Percentiles rank a stretch among this genome's conserved stretches.
Conservation (phyloP, 495 filamentous ascomycete genomes). For the Cenococcum geophilum region DNA sequence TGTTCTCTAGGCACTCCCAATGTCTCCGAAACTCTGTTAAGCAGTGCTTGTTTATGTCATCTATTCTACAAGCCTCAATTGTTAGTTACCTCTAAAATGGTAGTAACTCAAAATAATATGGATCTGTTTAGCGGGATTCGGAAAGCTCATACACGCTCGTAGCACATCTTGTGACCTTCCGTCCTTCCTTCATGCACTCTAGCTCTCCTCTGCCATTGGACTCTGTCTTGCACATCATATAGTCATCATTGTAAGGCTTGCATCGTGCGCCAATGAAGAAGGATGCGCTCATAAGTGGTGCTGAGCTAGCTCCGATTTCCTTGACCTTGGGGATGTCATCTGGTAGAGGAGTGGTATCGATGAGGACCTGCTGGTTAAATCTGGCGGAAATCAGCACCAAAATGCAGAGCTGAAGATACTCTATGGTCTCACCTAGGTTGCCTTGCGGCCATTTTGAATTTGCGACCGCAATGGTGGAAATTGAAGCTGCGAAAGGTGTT, state of each 20-base stretch:
- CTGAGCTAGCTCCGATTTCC: conserved; percentile 86
- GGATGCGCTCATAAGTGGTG: conserved; percentile 82
- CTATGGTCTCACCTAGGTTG: conserved; percentile 36
- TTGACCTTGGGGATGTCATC: conserved; percentile 81
- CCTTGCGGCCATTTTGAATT: conserved; percentile 39
- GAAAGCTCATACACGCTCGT: conserved; percentile 74
- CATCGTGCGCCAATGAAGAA: conserved; percentile 97
- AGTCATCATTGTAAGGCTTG: conserved; percentile 95
- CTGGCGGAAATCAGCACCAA: conserved; percentile 45
- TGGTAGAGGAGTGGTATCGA: conserved; percentile 95
- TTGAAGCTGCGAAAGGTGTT: conserved; percentile 15
- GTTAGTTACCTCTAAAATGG: conserved; percentile 8
- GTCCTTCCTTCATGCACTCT: conserved; percentile 90
- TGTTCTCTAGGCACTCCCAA: conserved; percentile 92
- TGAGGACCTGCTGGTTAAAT: conserved; percentile 85
- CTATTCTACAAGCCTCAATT: conserved; percentile 53
- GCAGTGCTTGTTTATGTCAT: conserved; percentile 94
- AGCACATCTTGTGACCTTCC: conserved; percentile 93
- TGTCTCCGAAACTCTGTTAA: conserved; percentile 83
- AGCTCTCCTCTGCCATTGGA: conserved; percentile 80
- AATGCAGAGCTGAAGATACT: neutral
- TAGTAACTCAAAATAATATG: neutral
- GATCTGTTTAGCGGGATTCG: neutral
- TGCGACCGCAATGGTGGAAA: conserved; percentile 22
- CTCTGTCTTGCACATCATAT: conserved; percentile 97